A percentile compares a stretch with the other conserved stretches of the same genome.
Conservation (phyloP, 176 grass and related monocot species). For the Oryza australiensis region DNA sequence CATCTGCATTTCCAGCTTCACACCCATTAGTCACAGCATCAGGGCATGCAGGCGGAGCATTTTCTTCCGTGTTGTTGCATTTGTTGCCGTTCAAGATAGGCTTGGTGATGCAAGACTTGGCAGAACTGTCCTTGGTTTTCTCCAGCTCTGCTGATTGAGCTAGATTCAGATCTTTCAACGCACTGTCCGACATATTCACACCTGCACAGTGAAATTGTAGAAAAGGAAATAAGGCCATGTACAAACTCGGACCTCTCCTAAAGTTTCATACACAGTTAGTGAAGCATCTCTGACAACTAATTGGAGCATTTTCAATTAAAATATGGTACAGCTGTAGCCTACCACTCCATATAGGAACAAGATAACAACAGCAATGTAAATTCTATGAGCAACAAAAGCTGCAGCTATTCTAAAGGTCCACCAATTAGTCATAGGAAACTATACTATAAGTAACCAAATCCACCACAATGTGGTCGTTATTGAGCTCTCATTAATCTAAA, state of each 20-base stretch:
- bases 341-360: neutral
- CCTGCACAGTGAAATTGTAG: constrained; percentile 2
- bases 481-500: neutral
- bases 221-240: constrained; percentile 26
- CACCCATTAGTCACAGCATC: constrained; percentile 36
- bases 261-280: neutral
- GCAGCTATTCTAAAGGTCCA: neutral
- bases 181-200: constrained; percentile 46
- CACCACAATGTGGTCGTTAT: neutral
- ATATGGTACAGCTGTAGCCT: neutral
- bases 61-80: constrained; percentile 49
- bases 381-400: neutral
- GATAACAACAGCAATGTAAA: neutral
- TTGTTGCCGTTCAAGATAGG: constrained; percentile 44
- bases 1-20: constrained; percentile 40
- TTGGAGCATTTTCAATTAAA: constrained; percentile 1
- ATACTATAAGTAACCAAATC: neutral
- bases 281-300: neutral
- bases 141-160: constrained; percentile 41
- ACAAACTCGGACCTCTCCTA: neutral
- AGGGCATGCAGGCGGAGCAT: constrained; percentile 13
- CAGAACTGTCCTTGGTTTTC: constrained; percentile 35
- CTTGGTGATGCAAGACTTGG: constrained; percentile 30
- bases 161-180: constrained; percentile 46
- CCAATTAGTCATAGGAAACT: neutral